These are phyloP conservation scores for Aspergillus diversus DNA, from an alignment of 495 filamentous ascomycete species.

Conservation along the genomic window DNA sequence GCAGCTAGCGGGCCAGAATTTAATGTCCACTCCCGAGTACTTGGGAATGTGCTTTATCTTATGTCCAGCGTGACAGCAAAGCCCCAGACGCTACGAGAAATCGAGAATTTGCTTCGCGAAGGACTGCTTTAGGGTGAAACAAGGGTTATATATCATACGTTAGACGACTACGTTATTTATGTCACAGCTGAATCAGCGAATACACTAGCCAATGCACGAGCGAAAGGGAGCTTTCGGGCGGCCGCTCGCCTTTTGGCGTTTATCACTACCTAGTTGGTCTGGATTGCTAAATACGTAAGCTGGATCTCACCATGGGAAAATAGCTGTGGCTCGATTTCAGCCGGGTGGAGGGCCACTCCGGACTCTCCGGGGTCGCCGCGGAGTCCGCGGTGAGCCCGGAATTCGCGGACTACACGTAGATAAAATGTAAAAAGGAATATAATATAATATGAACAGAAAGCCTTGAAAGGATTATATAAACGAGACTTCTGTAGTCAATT, in stretches of 20 bases:
- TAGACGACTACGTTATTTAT: too few relatives aligned
- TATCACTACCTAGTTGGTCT: not conserved
- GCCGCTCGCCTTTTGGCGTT: too few relatives aligned
- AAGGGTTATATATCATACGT: too few relatives aligned
- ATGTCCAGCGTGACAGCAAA: conserved; percentile 71
- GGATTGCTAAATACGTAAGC: not conserved
- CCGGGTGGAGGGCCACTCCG: not conserved
- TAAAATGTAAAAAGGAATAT: not conserved
- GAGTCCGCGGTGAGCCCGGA: conserved; percentile 25
- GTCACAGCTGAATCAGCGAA: too few relatives aligned
- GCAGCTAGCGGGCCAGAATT: conserved; percentile 45
- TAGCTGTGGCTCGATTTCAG: too few relatives aligned
- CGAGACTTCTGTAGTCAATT: too few relatives aligned
- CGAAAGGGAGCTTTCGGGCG: too few relatives aligned
- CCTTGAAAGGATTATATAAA: not conserved
- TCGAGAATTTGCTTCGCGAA: conserved; percentile 49
- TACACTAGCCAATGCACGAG: too few relatives aligned
- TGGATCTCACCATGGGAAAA: not conserved
- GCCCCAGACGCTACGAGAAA: conserved; percentile 47
- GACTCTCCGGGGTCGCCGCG: conserved; percentile 20
- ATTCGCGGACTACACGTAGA: not conserved
- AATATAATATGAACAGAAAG: not conserved
- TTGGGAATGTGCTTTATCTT: conserved; percentile 77
- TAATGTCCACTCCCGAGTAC: conserved; percentile 70
- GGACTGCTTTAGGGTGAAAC: conserved; percentile 25